Base-by-base conservation (phyloP, 371 early-diverging fungal species). In the Rhizopus stolonifer region DNA sequence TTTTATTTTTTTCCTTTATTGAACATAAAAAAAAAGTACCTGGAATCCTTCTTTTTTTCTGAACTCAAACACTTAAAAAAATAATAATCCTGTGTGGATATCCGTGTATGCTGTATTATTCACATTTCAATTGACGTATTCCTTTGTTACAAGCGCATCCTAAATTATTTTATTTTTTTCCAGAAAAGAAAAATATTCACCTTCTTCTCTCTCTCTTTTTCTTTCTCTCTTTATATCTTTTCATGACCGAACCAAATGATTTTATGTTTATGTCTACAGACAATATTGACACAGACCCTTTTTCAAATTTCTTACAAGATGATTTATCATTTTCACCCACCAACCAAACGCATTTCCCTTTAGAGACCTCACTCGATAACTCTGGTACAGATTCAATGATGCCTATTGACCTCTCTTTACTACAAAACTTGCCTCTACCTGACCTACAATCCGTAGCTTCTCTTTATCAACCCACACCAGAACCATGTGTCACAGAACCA, bases 381-480 rank as follows among this genome's bases (percentile, higher is more conserved):
- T 62, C 67, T 4, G 42, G 62, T 24, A 56, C 58, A 32, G 58
- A 55, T 7, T 29, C 31, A 29, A 29, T 29, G 31, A 22, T 61
- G 6, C 52, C 65, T 22, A 65, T 65, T 46, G 60, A 69, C 24
- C 69, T 63, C 14, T 52, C 43, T 38, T 47, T 52, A 1, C 49
- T 70, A n/a, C 64, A 70, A 49, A 64, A 67, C 22, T 48, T 67
- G 10, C 71, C 71, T 9, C 54, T 59, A 9, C 54, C 71, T 50
- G 62, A 55, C 11, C 52, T 61, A 21, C 60, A 64, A 34, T 56
- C 56, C 19, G 49, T 64, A 29, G 63, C 67, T 43, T 52, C 63
- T 44, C 54, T 67, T 44, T 65, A 61, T 15, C 60, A 65, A 19
- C 67, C n/a, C n/a, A n/a, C n/a, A n/a, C n/a, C n/a, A n/a, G n/a